A percentile compares a stretch with the other conserved stretches of the same genome.
Conservation (phyloP, 768 basidiomycete species). For the Lactifluus pinguis region DNA sequence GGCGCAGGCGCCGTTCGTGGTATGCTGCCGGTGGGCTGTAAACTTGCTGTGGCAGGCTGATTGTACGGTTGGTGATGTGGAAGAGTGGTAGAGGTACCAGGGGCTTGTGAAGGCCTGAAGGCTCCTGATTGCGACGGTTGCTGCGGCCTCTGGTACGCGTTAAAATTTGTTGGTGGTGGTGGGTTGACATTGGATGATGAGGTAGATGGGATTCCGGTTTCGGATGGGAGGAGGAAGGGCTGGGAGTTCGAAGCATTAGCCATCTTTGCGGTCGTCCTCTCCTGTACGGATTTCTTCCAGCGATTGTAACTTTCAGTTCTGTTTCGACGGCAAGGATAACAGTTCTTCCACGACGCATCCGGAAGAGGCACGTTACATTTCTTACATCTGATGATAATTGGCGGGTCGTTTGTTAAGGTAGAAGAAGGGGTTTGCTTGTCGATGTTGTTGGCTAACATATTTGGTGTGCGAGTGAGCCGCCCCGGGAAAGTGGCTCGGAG, state of each 20-base stretch:
- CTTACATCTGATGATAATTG: neutral
- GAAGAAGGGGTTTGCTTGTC: neutral
- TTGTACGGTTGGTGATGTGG: neutral
- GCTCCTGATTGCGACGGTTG: neutral
- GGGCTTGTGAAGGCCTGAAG: neutral
- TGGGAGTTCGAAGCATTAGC: neutral
- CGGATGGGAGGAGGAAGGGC: neutral
- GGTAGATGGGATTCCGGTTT: neutral
- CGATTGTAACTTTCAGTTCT: neutral
- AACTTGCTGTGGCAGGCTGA: neutral
- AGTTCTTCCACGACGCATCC: conserved; percentile 1
- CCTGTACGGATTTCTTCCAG: neutral
- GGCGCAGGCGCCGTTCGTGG: neutral
- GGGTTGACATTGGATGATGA: neutral
- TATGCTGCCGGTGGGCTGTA: neutral
- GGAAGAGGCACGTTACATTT: neutral
- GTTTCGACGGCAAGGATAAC: neutral
- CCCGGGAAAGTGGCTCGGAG: neutral
- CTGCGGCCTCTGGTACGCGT: neutral
- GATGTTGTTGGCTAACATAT: neutral
- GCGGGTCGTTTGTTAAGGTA: neutral
- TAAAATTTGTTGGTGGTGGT: neutral
- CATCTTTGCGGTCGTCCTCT: neutral
- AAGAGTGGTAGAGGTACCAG: neutral
- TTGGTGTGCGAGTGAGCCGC: neutral